These are phyloP conservation scores for Purpureocillium takamizusanense DNA, from an alignment of 2,329 filamentous ascomycete species.

Conservation along the genomic window DNA sequence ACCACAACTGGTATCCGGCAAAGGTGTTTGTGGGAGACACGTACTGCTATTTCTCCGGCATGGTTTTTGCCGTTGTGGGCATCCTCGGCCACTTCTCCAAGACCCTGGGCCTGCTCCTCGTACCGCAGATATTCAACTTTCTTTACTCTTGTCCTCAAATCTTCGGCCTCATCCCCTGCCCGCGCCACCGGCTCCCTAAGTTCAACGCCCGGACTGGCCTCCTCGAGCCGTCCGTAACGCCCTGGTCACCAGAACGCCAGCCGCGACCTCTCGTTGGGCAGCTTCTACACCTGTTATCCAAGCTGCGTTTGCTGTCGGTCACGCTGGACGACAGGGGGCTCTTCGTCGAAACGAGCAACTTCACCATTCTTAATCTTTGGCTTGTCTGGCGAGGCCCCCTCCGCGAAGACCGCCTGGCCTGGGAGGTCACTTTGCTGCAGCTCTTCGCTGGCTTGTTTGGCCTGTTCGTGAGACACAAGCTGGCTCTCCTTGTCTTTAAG, in stretches of 20 bases:
- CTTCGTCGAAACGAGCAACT: slow-evolving; percentile 75
- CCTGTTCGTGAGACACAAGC: slow-evolving; percentile 73
- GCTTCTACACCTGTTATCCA: slow-evolving; percentile 59
- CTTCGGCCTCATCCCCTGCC: slow-evolving; percentile 83
- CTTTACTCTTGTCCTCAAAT: slow-evolving; percentile 87
- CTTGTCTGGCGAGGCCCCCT: slow-evolving; percentile 89
- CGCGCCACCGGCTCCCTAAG: slow-evolving; percentile 79
- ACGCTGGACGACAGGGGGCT: slow-evolving; percentile 57
- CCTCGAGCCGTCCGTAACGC: slow-evolving; percentile 77
- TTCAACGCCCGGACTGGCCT: slow-evolving; percentile 82
- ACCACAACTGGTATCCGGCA: slow-evolving; percentile 93
- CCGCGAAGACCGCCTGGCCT: slow-evolving; percentile 74
- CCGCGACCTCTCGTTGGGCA: slow-evolving; percentile 55
- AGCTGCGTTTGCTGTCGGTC: slow-evolving; percentile 59
- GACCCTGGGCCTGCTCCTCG: slow-evolving; percentile 80
- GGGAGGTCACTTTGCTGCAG: slow-evolving; percentile 76
- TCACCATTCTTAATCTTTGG: slow-evolving; percentile 94
- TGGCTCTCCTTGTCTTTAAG: slow-evolving; percentile 83
- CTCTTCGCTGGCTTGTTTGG: slow-evolving; percentile 67
- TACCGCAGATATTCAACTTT: slow-evolving; percentile 96
- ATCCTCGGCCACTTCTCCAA: slow-evolving; percentile 98
- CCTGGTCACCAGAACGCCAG: slow-evolving; percentile 60
- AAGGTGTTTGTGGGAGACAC: slow-evolving; percentile 96
- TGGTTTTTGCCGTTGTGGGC: slow-evolving; percentile 96
- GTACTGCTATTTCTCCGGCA: slow-evolving; percentile 98